Evolutionary conservation across 2,329 filamentous ascomycete genomes (phyloP).

Genomic region (Arthrobotrys musiformis): DNA sequence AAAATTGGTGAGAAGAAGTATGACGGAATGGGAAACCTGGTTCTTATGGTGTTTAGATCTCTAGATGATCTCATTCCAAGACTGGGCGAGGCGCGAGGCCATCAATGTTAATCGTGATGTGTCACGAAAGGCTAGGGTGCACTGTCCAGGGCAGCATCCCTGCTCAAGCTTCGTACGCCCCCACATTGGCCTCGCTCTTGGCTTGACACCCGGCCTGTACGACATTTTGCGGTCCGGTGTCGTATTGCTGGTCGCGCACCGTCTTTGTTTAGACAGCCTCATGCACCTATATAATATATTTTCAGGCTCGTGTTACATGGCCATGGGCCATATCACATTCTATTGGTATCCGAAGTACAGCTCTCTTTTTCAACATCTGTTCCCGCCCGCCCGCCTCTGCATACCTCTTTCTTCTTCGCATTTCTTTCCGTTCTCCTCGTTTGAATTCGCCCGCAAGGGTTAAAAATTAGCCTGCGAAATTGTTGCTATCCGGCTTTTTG

Average conservation of each 20-base stretch:
- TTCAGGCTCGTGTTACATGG: conserved; percentile 29
- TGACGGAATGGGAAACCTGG: too few species aligned
- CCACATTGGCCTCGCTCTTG: conserved; percentile 30
- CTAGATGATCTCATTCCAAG: neutral
- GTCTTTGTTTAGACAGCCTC: conserved; percentile 38
- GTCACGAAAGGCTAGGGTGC: neutral
- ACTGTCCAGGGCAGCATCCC: conserved; percentile 21
- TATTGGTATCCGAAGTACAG: neutral
- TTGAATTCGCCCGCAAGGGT: conserved; percentile 20
- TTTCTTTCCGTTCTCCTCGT: conserved; percentile 6
- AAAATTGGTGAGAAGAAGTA: too few species aligned
- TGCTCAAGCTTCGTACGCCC: conserved; percentile 32
- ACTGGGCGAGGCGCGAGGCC: too few species aligned
- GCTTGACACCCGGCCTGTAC: conserved; percentile 10
- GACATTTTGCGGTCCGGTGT: conserved; percentile 14
- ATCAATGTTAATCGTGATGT: neutral
- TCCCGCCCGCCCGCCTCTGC: conserved; percentile 19
- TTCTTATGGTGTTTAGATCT: neutral
- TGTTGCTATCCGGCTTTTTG: conserved; percentile 34
- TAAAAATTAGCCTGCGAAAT: conserved; percentile 11
- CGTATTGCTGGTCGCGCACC: conserved; percentile 38
- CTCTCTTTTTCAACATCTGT: neutral
- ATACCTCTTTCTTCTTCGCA: neutral
- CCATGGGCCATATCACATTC: conserved; percentile 9
- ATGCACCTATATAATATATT: conserved; percentile 11